A percentile compares a stretch with the other conserved stretches of the same genome.
Conservation (phyloP, 805 yeast species). For the Ogataea pignaliae region DNA sequence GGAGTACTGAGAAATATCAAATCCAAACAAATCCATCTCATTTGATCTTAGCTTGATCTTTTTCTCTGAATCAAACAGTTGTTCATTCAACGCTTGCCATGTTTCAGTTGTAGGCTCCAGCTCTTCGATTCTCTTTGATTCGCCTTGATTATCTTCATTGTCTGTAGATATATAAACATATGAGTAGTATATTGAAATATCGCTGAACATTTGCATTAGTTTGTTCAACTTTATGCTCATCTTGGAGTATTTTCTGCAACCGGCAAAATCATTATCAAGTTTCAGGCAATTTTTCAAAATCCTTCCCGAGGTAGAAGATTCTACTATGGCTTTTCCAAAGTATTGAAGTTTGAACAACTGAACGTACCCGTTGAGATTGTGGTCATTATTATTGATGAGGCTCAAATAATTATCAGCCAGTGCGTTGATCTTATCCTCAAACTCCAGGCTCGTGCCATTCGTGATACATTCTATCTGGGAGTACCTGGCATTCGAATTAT, state of each 20-base stretch:
- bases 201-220: slow-evolving; percentile 36
- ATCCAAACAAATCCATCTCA: slow-evolving; percentile 14
- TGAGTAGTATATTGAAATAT: slow-evolving; percentile 40
- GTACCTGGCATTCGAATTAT: slow-evolving; percentile 34
- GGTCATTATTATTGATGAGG: slow-evolving; percentile 19
- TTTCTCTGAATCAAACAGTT: slow-evolving; percentile 25
- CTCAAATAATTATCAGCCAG: slow-evolving; percentile 22
- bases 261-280: slow-evolving; percentile 65
- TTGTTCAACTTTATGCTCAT: slow-evolving; percentile 43
- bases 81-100: slow-evolving; percentile 33
- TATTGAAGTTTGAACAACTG: slow-evolving; percentile 24
- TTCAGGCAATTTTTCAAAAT: slow-evolving; percentile 55
- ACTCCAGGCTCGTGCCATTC: slow-evolving; percentile 9
- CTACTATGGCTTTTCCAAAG: slow-evolving; percentile 21
- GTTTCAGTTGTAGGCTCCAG: slow-evolving; percentile 39
- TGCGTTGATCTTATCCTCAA: slow-evolving; percentile 15
- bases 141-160: slow-evolving; percentile 22
- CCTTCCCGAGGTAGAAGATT: slow-evolving; percentile 11
- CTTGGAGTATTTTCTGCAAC: slow-evolving; percentile 55
- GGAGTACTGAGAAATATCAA: slow-evolving; percentile 8
- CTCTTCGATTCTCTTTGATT: slow-evolving; percentile 24
- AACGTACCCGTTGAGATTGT: slow-evolving; percentile 18
- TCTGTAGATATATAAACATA: slow-evolving; percentile 33
- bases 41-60: slow-evolving; percentile 21
- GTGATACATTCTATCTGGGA: slow-evolving; percentile 27